phyloP scores from a whole-genome alignment of 768 basidiomycete genomes.

The Xerocomellus dryophilus region DNA sequence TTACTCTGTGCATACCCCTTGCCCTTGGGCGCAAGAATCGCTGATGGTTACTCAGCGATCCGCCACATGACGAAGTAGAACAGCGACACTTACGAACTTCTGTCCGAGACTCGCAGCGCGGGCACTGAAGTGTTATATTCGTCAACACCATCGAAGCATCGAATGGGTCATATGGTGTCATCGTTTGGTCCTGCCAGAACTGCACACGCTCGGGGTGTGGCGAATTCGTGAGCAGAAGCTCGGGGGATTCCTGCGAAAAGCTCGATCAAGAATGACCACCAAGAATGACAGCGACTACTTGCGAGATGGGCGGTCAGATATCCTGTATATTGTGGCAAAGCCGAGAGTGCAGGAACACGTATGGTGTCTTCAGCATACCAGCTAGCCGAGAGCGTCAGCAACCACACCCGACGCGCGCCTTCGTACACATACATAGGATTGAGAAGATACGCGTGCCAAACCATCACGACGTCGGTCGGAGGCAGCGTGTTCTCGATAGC shows the following conservation, averaged over 20 bases:
- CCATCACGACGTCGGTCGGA: slow-evolving; percentile 37
- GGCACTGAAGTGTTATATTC: slow-evolving; percentile 26
- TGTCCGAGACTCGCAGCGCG: slow-evolving; percentile 21
- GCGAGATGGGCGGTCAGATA: slow-evolving; percentile 12
- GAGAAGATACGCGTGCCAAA: slow-evolving; percentile 37
- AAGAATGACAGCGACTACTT: background rate
- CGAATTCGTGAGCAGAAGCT: slow-evolving; percentile 1
- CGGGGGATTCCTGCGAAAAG: slow-evolving; percentile 1
- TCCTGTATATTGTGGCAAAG: slow-evolving; percentile 9
- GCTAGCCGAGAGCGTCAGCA: background rate
- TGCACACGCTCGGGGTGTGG: background rate
- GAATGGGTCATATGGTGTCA: slow-evolving; percentile 19
- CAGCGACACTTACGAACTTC: slow-evolving; percentile 22
- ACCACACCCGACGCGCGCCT: background rate
- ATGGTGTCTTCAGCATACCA: slow-evolving; percentile 22
- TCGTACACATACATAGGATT: slow-evolving; percentile 28
- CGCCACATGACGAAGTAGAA: background rate
- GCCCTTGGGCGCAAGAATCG: slow-evolving; percentile 36
- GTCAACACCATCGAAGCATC: slow-evolving; percentile 21
- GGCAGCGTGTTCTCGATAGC: slow-evolving; percentile 17
- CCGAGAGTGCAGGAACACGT: slow-evolving; percentile 1
- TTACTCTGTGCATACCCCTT: slow-evolving; percentile 46
- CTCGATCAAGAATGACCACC: background rate
- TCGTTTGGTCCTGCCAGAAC: background rate
- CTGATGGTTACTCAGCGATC: slow-evolving; percentile 22